These are phyloP conservation scores for Monosporascus sp. DNA, from an alignment of 2,329 filamentous ascomycete genomes.

Conservation along the genomic window DNA sequence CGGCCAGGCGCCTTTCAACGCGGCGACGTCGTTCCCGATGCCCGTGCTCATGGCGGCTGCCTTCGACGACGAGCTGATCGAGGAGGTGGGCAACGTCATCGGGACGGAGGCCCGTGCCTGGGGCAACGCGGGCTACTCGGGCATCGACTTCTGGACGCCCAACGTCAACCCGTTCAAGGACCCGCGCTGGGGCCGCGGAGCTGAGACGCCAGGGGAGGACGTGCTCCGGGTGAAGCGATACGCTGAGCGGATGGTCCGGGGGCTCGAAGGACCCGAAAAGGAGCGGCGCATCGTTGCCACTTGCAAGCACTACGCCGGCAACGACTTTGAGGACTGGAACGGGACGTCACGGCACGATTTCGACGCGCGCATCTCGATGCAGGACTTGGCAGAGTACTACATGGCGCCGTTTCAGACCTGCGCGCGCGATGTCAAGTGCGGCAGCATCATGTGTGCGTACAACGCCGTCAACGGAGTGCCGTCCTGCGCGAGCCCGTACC, in stretches of 20 bases:
- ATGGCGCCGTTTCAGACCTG: slow-evolving; percentile 60
- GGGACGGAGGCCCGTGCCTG: slow-evolving; percentile 60
- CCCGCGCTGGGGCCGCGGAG: slow-evolving; percentile 57
- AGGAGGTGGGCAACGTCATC: slow-evolving; percentile 49
- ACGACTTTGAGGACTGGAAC: slow-evolving; percentile 48
- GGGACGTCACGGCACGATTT: slow-evolving; percentile 44
- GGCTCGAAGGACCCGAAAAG: slow-evolving; percentile 26
- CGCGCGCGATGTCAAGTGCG: slow-evolving; percentile 48
- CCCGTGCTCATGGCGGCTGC: slow-evolving; percentile 58
- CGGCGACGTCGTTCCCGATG: slow-evolving; percentile 61
- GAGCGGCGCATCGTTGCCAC: slow-evolving; percentile 44
- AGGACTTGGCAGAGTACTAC: slow-evolving; percentile 65
- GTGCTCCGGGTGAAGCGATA: slow-evolving; percentile 45
- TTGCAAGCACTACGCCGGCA: slow-evolving; percentile 55
- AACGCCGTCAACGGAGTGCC: slow-evolving; percentile 63
- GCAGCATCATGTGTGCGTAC: slow-evolving; percentile 58
- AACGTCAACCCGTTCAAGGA: slow-evolving; percentile 64
- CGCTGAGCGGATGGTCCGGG: slow-evolving; percentile 46
- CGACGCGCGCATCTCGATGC: slow-evolving; percentile 49
- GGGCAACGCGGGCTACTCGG: slow-evolving; percentile 52
- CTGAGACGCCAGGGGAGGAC: slow-evolving; percentile 57
- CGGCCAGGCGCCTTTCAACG: slow-evolving; percentile 44
- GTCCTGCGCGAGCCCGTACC: slow-evolving; percentile 57
- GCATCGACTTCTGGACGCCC: slow-evolving; percentile 58
- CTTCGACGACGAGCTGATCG: slow-evolving; percentile 58